These are phyloP conservation scores for Kitagawia praeruptora DNA, from an alignment of 129 eudicot genomes.

Conservation along the genomic window DNA sequence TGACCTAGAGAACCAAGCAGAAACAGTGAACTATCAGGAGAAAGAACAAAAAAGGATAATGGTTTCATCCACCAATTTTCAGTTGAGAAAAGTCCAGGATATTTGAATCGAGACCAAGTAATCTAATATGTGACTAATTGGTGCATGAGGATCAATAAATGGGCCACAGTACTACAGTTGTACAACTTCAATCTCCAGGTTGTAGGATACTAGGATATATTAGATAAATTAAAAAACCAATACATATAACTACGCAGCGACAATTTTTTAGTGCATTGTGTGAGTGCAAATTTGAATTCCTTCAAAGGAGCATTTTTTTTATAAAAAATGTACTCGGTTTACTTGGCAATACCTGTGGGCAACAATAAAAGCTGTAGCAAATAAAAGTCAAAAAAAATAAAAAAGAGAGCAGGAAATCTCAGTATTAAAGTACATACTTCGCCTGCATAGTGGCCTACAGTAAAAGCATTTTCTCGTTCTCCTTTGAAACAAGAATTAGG, in stretches of 20 bases:
- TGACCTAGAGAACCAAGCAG: conserved; percentile 40
- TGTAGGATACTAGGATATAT: background rate
- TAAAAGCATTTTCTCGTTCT: conserved; percentile 73
- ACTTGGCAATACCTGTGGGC: background rate
- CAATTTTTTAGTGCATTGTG: background rate
- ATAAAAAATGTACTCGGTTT: background rate
- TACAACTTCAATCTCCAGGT: background rate
- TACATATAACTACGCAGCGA: background rate
- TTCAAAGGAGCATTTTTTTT: background rate
- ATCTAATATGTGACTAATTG: background rate
- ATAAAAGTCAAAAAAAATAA: background rate
- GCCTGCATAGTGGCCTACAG: conserved; percentile 84
- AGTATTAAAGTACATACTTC: conserved; percentile 47
- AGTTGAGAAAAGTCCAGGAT: background rate
- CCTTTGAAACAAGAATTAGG: conserved; percentile 64
- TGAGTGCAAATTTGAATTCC: background rate
- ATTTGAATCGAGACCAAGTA: background rate
- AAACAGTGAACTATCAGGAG: conserved; percentile 2
- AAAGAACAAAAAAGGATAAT: background rate
- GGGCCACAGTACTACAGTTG: background rate
- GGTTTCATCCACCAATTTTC: background rate
- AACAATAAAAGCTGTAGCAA: background rate
- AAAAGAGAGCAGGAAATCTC: background rate
- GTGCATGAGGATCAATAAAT: background rate
- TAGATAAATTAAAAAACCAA: background rate